Percentiles rank a stretch among this genome's conserved stretches.
Evolutionary conservation across 1,139 yeast genomes (phyloP).

Genomic region (Wickerhamomyces sp.): DNA sequence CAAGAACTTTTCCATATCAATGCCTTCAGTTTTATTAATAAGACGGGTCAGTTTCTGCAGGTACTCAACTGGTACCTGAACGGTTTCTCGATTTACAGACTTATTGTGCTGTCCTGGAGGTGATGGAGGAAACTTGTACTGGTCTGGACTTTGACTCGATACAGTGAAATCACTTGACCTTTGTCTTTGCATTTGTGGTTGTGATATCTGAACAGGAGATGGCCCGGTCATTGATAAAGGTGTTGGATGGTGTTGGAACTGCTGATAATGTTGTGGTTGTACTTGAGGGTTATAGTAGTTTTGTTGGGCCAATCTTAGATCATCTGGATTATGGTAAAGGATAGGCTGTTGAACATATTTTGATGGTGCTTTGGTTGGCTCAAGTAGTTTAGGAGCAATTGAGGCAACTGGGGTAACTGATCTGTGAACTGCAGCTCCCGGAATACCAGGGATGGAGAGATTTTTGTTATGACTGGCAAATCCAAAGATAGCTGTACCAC

Average conservation of each 20-base stretch:
- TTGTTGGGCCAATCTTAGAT: slow-evolving; percentile 2
- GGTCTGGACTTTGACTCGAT: slow-evolving; percentile 37
- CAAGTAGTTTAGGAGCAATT: slow-evolving; percentile 18
- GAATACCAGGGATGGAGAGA: slow-evolving; percentile 26
- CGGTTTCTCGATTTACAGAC: slow-evolving; percentile 20
- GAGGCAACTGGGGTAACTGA: slow-evolving; percentile 5
- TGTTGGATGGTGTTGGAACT: not conserved
- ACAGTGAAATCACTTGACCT: slow-evolving; percentile 31
- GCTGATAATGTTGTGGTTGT: slow-evolving; percentile 4
- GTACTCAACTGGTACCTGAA: slow-evolving; percentile 40
- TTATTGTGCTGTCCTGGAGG: slow-evolving; percentile 15
- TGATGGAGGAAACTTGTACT: slow-evolving; percentile 39
- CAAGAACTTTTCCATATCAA: slow-evolving; percentile 18
- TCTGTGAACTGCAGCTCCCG: slow-evolving; percentile 2
- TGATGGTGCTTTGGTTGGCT: slow-evolving; percentile 1
- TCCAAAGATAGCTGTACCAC: slow-evolving; percentile 67
- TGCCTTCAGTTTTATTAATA: slow-evolving; percentile 18
- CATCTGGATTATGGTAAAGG: slow-evolving; percentile 3
- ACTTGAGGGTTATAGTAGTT: not conserved
- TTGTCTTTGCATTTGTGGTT: not conserved
- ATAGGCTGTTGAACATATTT: slow-evolving; percentile 4
- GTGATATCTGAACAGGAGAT: not conserved
- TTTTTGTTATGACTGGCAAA: slow-evolving; percentile 51
- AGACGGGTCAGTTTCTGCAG: slow-evolving; percentile 34
- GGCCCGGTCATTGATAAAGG: not conserved